Conservation (phyloP, 495 filamentous ascomycete species). For the Penicillium pancosmium region DNA sequence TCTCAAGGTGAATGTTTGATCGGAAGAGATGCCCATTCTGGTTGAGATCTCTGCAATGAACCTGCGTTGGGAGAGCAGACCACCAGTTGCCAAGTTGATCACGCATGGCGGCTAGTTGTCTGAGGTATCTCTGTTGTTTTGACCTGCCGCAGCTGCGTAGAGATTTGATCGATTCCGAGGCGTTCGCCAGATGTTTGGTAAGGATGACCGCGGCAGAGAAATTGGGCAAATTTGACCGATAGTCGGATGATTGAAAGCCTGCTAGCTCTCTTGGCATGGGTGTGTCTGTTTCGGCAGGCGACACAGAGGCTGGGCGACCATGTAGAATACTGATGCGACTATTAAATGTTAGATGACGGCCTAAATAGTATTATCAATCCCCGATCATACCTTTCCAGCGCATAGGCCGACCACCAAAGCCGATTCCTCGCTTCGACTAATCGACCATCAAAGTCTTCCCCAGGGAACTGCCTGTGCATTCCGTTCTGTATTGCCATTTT, state of each 20-base stretch:
- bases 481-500: slow-evolving; percentile 55
- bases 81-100: slow-evolving; percentile 35
- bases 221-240: slow-evolving; percentile 35
- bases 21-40: slow-evolving; percentile 40
- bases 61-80: slow-evolving; percentile 40
- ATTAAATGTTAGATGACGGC: not conserved
- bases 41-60: slow-evolving; percentile 36
- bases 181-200: slow-evolving; percentile 24
- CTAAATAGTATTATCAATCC: not conserved
- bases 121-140: not conserved
- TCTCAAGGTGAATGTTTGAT: slow-evolving; percentile 44
- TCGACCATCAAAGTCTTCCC: slow-evolving; percentile 34
- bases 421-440: slow-evolving; percentile 48
- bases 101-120: not conserved
- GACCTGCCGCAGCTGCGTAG: not conserved
- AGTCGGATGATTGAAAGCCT: slow-evolving; percentile 39
- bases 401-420: slow-evolving; percentile 51
- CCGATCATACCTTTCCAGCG: slow-evolving; percentile 44
- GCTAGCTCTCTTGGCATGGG: not conserved
- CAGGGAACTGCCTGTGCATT: slow-evolving; percentile 51
- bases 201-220: slow-evolving; percentile 43
- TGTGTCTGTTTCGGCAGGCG: slow-evolving; percentile 44
- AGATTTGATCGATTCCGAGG: slow-evolving; percentile 1
- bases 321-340: slow-evolving; percentile 45
- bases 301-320: slow-evolving; percentile 45